Base-by-base conservation (phyloP, 2,329 filamentous ascomycete species). In the Iodosphaeria phyllophila region DNA sequence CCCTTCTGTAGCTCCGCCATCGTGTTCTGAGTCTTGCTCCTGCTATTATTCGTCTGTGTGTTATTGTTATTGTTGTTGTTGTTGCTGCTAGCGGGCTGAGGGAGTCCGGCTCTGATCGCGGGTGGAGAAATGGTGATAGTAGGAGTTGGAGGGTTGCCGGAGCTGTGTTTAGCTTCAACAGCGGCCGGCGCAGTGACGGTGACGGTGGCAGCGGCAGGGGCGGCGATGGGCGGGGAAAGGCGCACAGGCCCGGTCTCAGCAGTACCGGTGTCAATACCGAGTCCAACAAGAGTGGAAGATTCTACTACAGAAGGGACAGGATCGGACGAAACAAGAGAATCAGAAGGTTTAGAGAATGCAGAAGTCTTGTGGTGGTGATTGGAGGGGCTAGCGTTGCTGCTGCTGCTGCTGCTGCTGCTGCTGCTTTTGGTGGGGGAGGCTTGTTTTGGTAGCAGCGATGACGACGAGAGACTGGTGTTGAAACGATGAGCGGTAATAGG, bases 1-100 rank as follows among this genome's bases (percentile, higher is more conserved):
- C 63, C 35, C 23, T n/a, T n/a, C n/a, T n/a, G n/a, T n/a, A n/a
- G n/a, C 37, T 35, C 46, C 43, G 22, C 38, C 27, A 20, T 44
- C 41, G 37, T 40, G 40, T 31, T 47, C 44, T 18, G 43, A 37
- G 39, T 35, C 44, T 38, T 32, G 35, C 34, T 30, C 35, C 36
- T 22, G 18, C 10, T 5, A 23, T n/a, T 7, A 15, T 21, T 16
- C 11, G 18, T 9, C 9, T 13, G 21, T 12, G 11, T 24, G 25
- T 24, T 13, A 18, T 20, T 18, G 22, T 15, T 20, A 28, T n/a
- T n/a, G 27, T 24, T 28, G 27, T 27, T 24, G 24, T 27, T 24
- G 25, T 28, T 22, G 26, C 26, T 27, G 16, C 24, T 20, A n/a
- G n/a, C n/a, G n/a, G n/a, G n/a, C n/a, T n/a, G n/a, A n/a, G n/a